Evolutionary conservation across 1,139 yeast genomes (phyloP), one percentile per base, ranked within the genome.

Genomic region (Magnusiomyces fungicola): DNA sequence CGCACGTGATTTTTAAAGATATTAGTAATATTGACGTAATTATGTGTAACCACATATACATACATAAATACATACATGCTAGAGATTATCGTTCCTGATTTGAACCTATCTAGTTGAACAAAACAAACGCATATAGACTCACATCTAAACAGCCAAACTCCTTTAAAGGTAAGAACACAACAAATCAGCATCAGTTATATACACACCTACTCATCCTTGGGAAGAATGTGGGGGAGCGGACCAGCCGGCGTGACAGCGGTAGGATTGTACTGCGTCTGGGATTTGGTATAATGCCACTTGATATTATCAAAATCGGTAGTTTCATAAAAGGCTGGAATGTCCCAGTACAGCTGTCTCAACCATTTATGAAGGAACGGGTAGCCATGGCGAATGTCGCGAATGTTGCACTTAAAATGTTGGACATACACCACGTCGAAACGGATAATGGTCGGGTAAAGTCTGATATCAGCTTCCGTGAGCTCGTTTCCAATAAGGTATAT

Each of bases 361-460:
- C 96, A 90, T 55, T 79, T 71, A 69, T 88, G 83, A 50, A 89
- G 69, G 60, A 74, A 68, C 22, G 97, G 97, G 65, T 80, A 92
- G 56, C 88, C 86, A 55, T 73, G 73, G 63, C 97, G 79, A 61
- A 92, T 85, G 75, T 81, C 84, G 47, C 81, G 80, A 55, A 88
- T 68, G 66, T 92, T 92, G 69, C 96, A 87, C 71, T 92, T 92
- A 78, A 92, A 92, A 66, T 89, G 97, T 67, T 89, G 96, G 50
- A 83, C 90, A 63, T 90, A 90, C 29, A 87, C 95, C 1, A 94
- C 84, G 65, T 90, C 97, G 61, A 90, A 90, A 58, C 97, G 78
- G 44, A 87, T 73, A 54, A 90, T 82, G 9, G 97, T 83, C 32
- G 94, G 81, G 69, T 69, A 92, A 52, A 92, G 76, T 58, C 97